A percentile compares a stretch with the other conserved stretches of the same genome.
These are phyloP conservation scores for Neurospora discreta DNA, from an alignment of 495 filamentous ascomycete species.

Conservation along the genomic window DNA sequence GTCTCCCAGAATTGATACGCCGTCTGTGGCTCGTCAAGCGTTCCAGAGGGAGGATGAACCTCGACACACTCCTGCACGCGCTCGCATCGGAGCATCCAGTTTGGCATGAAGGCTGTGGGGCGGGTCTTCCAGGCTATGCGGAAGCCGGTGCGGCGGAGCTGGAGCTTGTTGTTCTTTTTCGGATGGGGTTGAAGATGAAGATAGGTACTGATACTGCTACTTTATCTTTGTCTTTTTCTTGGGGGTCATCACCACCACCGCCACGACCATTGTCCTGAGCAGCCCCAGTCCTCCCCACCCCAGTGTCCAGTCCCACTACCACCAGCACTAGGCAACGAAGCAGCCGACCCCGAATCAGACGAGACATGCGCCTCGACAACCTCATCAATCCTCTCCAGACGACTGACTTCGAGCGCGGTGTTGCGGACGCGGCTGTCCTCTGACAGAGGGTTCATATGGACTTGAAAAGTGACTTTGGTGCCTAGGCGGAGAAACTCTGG, in stretches of 20 bases:
- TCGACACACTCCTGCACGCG: conserved; percentile 29
- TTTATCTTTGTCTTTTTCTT: neutral
- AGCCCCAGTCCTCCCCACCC: neutral
- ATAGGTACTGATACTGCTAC: too few species aligned
- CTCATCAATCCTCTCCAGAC: conserved; percentile 19
- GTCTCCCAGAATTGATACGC: conserved; percentile 30
- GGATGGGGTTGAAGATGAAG: neutral
- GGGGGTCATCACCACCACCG: neutral
- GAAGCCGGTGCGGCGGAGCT: conserved; percentile 11
- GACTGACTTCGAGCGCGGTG: conserved; percentile 16
- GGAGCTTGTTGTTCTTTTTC: neutral
- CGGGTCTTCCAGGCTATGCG: conserved; percentile 22
- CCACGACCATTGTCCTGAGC: neutral
- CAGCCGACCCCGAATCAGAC: neutral
- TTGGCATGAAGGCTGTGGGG: conserved; percentile 7
- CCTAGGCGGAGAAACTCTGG: conserved; percentile 11
- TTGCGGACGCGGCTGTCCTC: neutral
- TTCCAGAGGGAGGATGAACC: neutral
- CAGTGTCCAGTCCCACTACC: neutral
- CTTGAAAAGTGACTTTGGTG: conserved; percentile 23
- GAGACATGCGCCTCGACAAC: neutral
- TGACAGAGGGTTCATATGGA: conserved; percentile 13
- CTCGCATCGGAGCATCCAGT: conserved; percentile 22
- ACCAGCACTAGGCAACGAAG: neutral
- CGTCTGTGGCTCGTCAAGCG: conserved; percentile 2